Evolutionary conservation across 2,329 filamentous ascomycete species (phyloP).

Genomic region (Tolypocladium capitatum): DNA sequence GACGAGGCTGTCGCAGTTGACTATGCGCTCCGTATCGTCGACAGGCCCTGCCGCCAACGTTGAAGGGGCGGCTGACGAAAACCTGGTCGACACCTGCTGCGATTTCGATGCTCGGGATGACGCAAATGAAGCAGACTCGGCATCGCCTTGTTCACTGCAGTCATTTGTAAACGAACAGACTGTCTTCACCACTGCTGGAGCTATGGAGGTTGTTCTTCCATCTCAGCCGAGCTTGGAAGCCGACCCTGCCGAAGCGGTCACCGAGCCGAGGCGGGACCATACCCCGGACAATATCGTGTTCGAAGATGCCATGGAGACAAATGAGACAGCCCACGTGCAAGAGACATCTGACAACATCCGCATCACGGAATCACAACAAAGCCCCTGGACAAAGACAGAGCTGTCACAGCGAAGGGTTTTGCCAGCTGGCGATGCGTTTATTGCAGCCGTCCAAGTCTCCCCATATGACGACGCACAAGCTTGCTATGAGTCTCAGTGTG

Average conservation of each 20-base stretch:
- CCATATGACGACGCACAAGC: neutral
- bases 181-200: neutral
- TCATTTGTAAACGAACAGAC: neutral
- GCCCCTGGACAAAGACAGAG: slow-evolving; percentile 4
- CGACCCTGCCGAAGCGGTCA: too few species aligned
- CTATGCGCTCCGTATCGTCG: neutral
- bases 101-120: neutral
- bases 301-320: neutral
- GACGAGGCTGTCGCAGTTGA: slow-evolving; percentile 8
- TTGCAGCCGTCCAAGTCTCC: neutral
- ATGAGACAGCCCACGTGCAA: neutral
- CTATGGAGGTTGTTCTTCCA: neutral
- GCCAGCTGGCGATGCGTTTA: neutral
- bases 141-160: neutral
- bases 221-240: neutral
- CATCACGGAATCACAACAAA: slow-evolving; percentile 5
- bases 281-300: too few species aligned
- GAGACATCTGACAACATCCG: neutral
- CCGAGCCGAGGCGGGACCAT: neutral
- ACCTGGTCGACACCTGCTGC: neutral
- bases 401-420: neutral
- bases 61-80: neutral
- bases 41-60: neutral
- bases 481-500: neutral
- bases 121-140: neutral